Evolutionary conservation across 2,329 filamentous ascomycete genomes (phyloP).

Genomic region (Cordyceps cateniannulata): DNA sequence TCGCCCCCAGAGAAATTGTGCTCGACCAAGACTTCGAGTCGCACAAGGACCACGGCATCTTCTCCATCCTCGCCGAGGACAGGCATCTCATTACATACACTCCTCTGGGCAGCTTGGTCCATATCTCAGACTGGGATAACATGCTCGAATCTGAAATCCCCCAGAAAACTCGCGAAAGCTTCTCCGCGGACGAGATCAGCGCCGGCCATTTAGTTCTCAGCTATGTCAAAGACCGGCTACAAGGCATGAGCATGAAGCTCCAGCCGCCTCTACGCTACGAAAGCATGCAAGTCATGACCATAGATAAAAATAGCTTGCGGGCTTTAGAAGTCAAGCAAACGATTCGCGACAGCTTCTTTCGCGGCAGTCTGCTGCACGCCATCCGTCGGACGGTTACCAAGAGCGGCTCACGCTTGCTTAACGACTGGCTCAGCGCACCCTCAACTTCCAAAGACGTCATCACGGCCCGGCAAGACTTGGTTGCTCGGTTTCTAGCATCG

Average conservation of each 20-base stretch:
- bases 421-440: conserved; percentile 80
- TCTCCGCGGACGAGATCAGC: conserved; percentile 62
- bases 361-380: conserved; percentile 85
- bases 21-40: conserved; percentile 59
- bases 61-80: conserved; percentile 66
- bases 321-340: conserved; percentile 87
- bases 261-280: conserved; percentile 74
- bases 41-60: conserved; percentile 53
- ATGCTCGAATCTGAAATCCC: conserved; percentile 72
- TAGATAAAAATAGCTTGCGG: conserved; percentile 86
- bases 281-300: conserved; percentile 72
- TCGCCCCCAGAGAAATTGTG: conserved; percentile 79
- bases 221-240: conserved; percentile 75
- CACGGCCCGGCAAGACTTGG: conserved; percentile 71
- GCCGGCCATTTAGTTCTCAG: conserved; percentile 78
- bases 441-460: conserved; percentile 82
- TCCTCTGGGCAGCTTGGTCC: conserved; percentile 36
- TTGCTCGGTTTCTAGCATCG: conserved; percentile 64
- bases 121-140: conserved; percentile 60
- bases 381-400: conserved; percentile 85
- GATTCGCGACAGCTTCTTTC: conserved; percentile 68
- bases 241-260: conserved; percentile 71
- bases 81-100: conserved; percentile 72
- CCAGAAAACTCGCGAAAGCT: conserved; percentile 42
- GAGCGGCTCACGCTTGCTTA: conserved; percentile 77